These are phyloP conservation scores for Marasmius sp. DNA, from an alignment of 1,284 basidiomycete genomes.

Conservation along the genomic window DNA sequence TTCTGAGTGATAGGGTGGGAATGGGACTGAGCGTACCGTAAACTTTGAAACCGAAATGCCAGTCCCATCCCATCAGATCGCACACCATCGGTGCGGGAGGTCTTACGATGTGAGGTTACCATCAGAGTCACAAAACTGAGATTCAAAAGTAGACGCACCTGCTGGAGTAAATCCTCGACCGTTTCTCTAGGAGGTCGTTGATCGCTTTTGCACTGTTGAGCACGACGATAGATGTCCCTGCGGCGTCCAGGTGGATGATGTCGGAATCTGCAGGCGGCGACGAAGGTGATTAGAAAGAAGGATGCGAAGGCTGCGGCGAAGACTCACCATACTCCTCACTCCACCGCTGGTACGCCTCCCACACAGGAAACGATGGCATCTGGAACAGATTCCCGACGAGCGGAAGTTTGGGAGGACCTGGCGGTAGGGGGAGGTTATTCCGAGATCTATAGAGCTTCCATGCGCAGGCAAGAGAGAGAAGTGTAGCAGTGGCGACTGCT, in stretches of 20 bases:
- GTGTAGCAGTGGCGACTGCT: no score
- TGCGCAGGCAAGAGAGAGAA: no score
- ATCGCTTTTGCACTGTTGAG: background rate
- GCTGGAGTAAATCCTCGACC: slow-evolving; percentile 6
- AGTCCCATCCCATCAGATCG: slow-evolving; percentile 16
- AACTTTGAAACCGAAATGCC: background rate
- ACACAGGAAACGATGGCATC: slow-evolving; percentile 12
- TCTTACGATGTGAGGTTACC: background rate
- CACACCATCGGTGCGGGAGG: slow-evolving; percentile 1
- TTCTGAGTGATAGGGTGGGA: background rate
- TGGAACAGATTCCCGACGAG: slow-evolving; percentile 16
- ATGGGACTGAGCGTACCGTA: background rate
- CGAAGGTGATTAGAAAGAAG: background rate
- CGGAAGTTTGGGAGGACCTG: slow-evolving; percentile 13
- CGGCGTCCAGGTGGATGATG: slow-evolving; percentile 4
- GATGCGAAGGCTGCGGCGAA: background rate
- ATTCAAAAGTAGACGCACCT: background rate
- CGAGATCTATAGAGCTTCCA: no score
- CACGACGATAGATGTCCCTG: slow-evolving; percentile 7
- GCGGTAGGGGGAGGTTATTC: slow-evolving; percentile 9
- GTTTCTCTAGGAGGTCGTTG: slow-evolving; percentile 4
- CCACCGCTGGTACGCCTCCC: slow-evolving; percentile 16
- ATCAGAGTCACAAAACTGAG: background rate
- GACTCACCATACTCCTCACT: slow-evolving; percentile 14
- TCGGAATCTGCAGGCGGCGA: background rate